Percentiles rank a stretch among this genome's conserved stretches.
These are phyloP conservation scores for Aethionema arabicum DNA, from an alignment of 345 rosid genomes.

Conservation along the genomic window DNA sequence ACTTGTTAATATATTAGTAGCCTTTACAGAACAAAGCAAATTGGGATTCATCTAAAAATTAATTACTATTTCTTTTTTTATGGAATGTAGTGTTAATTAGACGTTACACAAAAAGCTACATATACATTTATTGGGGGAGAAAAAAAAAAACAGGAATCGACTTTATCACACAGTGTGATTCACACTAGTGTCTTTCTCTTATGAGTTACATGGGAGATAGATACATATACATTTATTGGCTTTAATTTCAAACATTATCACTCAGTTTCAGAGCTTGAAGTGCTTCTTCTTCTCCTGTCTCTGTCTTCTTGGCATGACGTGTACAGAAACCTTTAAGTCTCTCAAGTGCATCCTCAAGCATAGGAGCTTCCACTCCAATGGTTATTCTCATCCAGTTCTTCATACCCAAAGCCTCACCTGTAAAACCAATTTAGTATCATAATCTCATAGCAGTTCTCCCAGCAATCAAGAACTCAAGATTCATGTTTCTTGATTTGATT, in stretches of 20 bases:
- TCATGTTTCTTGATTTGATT: neutral
- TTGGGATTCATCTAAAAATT: too few species aligned
- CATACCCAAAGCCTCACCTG: conserved; percentile 63
- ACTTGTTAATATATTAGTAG: too few species aligned
- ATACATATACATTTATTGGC: neutral
- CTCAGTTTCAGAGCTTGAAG: conserved; percentile 21
- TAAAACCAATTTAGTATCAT: conserved; percentile 25
- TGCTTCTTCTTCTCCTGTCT: conserved; percentile 16
- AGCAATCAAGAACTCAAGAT: neutral
- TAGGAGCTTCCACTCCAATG: conserved; percentile 54
- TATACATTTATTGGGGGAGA: neutral
- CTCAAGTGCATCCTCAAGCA: conserved; percentile 63
- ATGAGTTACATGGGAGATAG: too few species aligned
- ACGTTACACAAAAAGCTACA: too few species aligned
- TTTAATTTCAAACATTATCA: conserved; percentile 1
- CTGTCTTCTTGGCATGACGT: conserved; percentile 58
- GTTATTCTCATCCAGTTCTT: conserved; percentile 71
- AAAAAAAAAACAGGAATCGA: neutral
- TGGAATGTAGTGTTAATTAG: too few species aligned
- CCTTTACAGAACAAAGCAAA: too few species aligned
- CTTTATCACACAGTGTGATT: too few species aligned
- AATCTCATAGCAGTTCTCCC: neutral
- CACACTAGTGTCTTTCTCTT: too few species aligned
- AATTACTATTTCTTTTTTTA: too few species aligned
- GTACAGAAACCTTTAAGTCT: conserved; percentile 58